Evolutionary conservation across 2,329 filamentous ascomycete genomes (phyloP), one percentile per base, ranked within the genome.

Genomic region (Byssochlamys sp.): DNA sequence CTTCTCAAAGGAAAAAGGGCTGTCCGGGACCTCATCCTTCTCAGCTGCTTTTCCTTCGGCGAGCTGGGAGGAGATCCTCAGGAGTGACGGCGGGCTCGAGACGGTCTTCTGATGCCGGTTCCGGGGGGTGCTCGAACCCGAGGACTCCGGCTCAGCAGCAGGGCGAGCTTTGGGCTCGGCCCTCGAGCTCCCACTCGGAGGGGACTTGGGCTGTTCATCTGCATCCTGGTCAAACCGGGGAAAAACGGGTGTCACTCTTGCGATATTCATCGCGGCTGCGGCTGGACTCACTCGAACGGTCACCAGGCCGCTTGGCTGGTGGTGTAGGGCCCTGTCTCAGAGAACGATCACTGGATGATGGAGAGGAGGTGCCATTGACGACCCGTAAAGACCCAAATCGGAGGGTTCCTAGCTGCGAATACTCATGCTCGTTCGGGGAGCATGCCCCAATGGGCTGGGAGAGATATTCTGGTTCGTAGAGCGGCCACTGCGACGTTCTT

Each of bases 341-440:
- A 49, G 64, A 60, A 25, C 69, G 67, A 28, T 74, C 69, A 58
- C 70, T 75, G 10, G 71, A 66, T 31, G 69, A 71, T 9, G 72
- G 71, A 10, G 72, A 74, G n/a, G 64, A 64, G 25, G 69, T 69
- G 4, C 70, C 69, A 57, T 75, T 75, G 5, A 75, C 72, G 6
- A 75, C 69, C 25, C 72, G 70, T 29, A 75, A 56, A n/a, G 72
- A 73, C 9, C 72, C 72, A 26, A 72, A 59, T 53, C 74, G 74
- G n/a, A 75, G 63, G 5, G 67, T 67, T 19, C 72, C 72, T n/a
- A 75, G 58, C 57, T 74, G 72, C n/a, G 72, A 73, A 57, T 75
- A 75, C 50, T 63, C 67, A 52, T 62, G 65, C 48, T 66, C 71
- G 58, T 53, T 66, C 39, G 57, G 72, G 57, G 63, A 72, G 58